Conservation (phyloP, 371 early-diverging fungal genomes). For the Actinomucor elegans region DNA sequence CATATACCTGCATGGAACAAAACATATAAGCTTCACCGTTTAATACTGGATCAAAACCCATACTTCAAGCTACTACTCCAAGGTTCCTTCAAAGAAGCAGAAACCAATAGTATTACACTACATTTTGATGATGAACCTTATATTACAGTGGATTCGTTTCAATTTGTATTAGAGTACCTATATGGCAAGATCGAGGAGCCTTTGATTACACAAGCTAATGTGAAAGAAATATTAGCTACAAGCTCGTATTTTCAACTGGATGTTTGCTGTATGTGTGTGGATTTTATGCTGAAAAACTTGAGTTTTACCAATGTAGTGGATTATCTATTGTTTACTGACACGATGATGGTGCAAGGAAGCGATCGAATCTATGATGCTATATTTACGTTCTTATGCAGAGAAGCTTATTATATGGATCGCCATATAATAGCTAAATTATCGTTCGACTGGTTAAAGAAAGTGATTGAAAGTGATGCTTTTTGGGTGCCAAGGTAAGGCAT, state of each 20-base stretch:
- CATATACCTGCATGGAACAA: conserved; percentile 49
- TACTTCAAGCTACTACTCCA: conserved; percentile 55
- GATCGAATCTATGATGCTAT: conserved; percentile 58
- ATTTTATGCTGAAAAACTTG: conserved; percentile 50
- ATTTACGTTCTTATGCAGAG: conserved; percentile 62
- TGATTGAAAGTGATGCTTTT: conserved; percentile 65
- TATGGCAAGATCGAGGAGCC: conserved; percentile 46
- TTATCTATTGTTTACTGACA: conserved; percentile 58
- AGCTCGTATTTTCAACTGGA: conserved; percentile 62
- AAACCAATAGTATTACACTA: conserved; percentile 35
- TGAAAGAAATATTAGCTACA: conserved; percentile 51
- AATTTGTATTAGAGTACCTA: conserved; percentile 53
- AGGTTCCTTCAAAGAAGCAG: conserved; percentile 55
- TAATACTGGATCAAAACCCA: conserved; percentile 57
- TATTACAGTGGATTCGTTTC: conserved; percentile 59
- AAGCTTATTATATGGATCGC: conserved; percentile 47
- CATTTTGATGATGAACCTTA: conserved; percentile 57
- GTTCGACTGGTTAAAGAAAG: conserved; percentile 52
- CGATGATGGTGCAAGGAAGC: conserved; percentile 53
- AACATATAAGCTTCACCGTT: conserved; percentile 55
- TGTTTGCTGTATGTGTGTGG: conserved; percentile 51
- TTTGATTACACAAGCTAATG: conserved; percentile 37
- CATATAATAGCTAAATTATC: conserved; percentile 42
- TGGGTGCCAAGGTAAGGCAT: conserved; percentile 54
- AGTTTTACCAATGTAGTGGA: conserved; percentile 48